Conservation (phyloP, 106 monocot species). For the Chionographis japonica region DNA sequence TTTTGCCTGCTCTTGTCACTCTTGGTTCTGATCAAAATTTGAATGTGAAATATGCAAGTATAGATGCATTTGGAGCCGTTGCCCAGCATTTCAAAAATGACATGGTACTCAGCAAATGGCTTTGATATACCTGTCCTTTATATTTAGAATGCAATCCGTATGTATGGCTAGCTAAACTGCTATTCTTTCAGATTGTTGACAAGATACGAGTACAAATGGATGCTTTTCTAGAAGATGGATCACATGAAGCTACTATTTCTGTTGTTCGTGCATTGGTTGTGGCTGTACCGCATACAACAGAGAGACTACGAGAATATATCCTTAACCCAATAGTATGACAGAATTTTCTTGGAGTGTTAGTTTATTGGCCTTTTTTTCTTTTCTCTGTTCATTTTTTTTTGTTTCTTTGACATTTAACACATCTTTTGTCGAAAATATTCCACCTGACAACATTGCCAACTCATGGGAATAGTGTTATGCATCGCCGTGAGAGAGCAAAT, state of each 20-base stretch:
- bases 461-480: constrained; percentile 58
- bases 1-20: constrained; percentile 91
- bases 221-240: constrained; percentile 98
- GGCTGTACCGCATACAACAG: constrained; percentile 92
- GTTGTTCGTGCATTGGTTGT: constrained; percentile 69
- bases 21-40: constrained; percentile 97
- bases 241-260: constrained; percentile 85
- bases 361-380: background rate
- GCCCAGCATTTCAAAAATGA: constrained; percentile 97
- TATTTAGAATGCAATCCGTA: background rate
- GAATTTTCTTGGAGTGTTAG: background rate
- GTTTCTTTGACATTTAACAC: constrained; percentile 74
- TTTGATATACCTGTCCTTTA: constrained; percentile 1
- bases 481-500: constrained; percentile 71
- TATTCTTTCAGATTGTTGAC: constrained; percentile 67
- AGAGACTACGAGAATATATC: constrained; percentile 96
- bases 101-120: constrained; percentile 39
- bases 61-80: constrained; percentile 94
- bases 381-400: background rate
- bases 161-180: constrained; percentile 4
- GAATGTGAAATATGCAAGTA: constrained; percentile 92
- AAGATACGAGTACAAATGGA: constrained; percentile 98
- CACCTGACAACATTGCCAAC: constrained; percentile 53
- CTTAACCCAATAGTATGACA: constrained; percentile 17
- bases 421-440: constrained; percentile 94